These are phyloP conservation scores for Lolium multiflorum DNA, from an alignment of 176 grass and related monocot species.

Conservation along the genomic window DNA sequence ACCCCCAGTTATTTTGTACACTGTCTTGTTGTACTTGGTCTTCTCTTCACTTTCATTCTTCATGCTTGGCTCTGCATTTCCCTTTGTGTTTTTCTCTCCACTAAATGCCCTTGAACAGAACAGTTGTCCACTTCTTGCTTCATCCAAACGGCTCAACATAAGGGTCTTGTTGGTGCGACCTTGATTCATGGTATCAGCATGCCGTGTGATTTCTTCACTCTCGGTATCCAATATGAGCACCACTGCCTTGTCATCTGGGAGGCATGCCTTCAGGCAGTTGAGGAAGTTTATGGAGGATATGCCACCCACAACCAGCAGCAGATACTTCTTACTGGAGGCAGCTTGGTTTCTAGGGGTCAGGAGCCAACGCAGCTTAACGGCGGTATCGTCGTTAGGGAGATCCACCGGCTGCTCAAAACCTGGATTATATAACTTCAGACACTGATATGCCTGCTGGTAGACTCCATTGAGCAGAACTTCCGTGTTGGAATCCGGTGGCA, in stretches of 20 bases:
- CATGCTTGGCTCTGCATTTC: neutral
- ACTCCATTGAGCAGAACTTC: too few species aligned
- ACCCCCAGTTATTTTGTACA: slow-evolving; percentile 2
- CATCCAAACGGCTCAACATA: neutral
- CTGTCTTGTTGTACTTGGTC: neutral
- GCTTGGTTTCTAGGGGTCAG: too few species aligned
- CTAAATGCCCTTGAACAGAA: neutral
- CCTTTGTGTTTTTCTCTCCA: neutral
- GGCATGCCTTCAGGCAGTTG: neutral
- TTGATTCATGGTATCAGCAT: neutral
- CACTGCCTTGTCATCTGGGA: neutral
- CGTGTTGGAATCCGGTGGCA: too few species aligned
- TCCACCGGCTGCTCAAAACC: too few species aligned
- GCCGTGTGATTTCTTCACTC: neutral
- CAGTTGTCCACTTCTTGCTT: neutral
- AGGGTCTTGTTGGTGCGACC: neutral
- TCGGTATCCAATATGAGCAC: slow-evolving; percentile 23
- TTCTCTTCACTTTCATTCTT: neutral
- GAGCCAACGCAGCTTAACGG: too few species aligned
- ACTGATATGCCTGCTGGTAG: too few species aligned
- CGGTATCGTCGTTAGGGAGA: too few species aligned
- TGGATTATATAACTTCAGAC: too few species aligned
- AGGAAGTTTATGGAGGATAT: neutral
- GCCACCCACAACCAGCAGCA: neutral
- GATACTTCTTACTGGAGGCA: too few species aligned